Percentiles rank a stretch among this genome's conserved stretches.
Evolutionary conservation across 208 protist genomes (phyloP).

Genomic region (Angomonas ambiguus): DNA sequence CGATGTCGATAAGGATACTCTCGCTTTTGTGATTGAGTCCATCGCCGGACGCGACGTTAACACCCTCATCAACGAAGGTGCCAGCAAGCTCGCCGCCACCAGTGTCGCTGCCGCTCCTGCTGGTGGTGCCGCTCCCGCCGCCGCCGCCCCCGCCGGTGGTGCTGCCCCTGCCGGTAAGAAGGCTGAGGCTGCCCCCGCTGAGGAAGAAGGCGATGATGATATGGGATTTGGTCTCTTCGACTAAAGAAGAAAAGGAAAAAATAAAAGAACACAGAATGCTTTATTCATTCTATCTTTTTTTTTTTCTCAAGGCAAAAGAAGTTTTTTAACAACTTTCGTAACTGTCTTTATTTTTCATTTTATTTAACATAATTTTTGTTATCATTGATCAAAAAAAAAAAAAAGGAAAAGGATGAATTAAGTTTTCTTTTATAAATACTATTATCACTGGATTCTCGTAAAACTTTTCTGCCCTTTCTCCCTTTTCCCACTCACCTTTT

Average conservation of each 20-base stretch:
- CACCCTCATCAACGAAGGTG: slow-evolving; percentile 71
- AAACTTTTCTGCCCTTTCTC: neutral
- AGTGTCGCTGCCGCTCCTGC: slow-evolving; percentile 37
- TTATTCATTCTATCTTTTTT: slow-evolving; percentile 13
- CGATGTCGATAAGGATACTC: slow-evolving; percentile 67
- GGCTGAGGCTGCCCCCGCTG: slow-evolving; percentile 17
- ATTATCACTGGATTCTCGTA: neutral
- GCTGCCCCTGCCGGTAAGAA: slow-evolving; percentile 51
- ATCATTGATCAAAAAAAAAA: neutral
- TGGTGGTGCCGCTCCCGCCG: slow-evolving; percentile 28
- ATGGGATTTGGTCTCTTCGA: slow-evolving; percentile 92
- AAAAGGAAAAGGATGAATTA: neutral
- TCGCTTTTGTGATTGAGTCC: slow-evolving; percentile 79
- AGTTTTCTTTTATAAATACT: neutral
- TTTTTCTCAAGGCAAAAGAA: slow-evolving; percentile 1
- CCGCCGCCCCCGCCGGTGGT: slow-evolving; percentile 23
- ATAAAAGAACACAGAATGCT: neutral
- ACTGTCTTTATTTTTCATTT: slow-evolving; percentile 16
- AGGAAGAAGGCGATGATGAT: slow-evolving; percentile 85
- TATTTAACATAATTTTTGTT: slow-evolving; percentile 8
- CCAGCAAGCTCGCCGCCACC: slow-evolving; percentile 61
- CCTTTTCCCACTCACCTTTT: neutral
- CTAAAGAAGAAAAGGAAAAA: slow-evolving; percentile 34
- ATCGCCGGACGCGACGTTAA: slow-evolving; percentile 47
- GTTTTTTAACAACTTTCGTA: slow-evolving; percentile 8